Evolutionary conservation across 148 eudicot species (phyloP), one percentile per base, ranked within the genome.

Genomic region (Diospyros kaki): DNA sequence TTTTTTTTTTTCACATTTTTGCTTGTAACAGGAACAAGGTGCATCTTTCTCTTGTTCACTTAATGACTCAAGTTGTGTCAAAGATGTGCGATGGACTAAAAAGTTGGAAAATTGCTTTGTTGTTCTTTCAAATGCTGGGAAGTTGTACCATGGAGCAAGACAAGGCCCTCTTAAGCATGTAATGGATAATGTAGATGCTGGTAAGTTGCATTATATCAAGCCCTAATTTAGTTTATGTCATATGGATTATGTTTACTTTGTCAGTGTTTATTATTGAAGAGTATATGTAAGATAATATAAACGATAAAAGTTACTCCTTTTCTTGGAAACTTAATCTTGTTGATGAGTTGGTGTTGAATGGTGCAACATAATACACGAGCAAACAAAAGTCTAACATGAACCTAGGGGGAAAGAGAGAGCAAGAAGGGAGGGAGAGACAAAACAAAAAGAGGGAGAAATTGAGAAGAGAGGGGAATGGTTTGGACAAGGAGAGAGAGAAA

Each of bases 161-260:
- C 79, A 83, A 75, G 83, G 79, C 17, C 76, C 89, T 77, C 84
- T 84, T 68, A 79, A 60, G 41, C 40, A 76, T 46, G 80, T 83
- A 44, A 86, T 88, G 93, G 98, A 89, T 77, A 76, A 83, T 66
- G 88, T 91, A 79, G 97, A 93, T 87, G 89, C 94, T 78, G 93
- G 99, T 95, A 79, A 79, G 83, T 17, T 39, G 17, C 61, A 53
- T 46, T 53, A 42, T 71, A 14, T 73, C n/a, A 10, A 61, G 58
- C 18, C n/a, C 44, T 46, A 4, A 59, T 42, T n/a, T 51, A 18
- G 63, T 60, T 52, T 55, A 62, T 9, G 17, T 11, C 11, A 11
- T 18, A 2, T 43, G n/a, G 8, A 55, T 38, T 70, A 13, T 28
- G 2, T 18, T 18, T 54, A 4, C 40, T 17, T 66, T 39, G 2